Percentiles rank a stretch among this genome's conserved stretches.
Evolutionary conservation across 352 stramenopile genomes (phyloP).

Genomic region (Achlya hypogyna): DNA sequence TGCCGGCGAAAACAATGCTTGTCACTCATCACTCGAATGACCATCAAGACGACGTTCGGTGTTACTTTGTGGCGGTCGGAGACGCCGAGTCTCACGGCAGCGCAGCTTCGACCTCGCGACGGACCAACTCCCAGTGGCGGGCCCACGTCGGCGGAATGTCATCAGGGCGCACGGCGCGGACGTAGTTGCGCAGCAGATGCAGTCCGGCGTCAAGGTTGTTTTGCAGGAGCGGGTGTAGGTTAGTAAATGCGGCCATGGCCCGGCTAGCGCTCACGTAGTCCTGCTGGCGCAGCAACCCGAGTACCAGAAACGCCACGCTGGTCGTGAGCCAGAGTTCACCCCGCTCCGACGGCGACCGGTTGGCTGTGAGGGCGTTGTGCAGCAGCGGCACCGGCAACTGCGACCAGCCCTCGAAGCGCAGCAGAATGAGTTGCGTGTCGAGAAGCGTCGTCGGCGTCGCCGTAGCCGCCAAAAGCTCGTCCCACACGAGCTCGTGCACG

Average conservation of each 20-base stretch:
- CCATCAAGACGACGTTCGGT: no score
- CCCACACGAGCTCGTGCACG: background rate
- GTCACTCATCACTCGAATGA: no score
- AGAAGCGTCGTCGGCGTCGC: background rate
- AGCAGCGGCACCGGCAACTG: background rate
- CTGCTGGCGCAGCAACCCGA: background rate
- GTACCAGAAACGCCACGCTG: background rate
- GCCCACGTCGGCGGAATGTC: background rate
- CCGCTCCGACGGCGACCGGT: background rate
- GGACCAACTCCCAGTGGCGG: background rate
- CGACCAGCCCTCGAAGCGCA: background rate
- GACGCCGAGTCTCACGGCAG: no score
- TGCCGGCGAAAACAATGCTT: no score
- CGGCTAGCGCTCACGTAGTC: background rate
- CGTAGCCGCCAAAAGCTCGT: background rate
- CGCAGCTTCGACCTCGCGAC: background rate
- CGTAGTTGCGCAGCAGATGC: background rate
- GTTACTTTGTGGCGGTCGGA: no score
- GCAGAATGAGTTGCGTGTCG: background rate
- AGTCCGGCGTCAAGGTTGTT: background rate
- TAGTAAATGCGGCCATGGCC: background rate
- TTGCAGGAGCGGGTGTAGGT: background rate
- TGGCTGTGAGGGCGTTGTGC: background rate
- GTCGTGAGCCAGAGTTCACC: background rate
- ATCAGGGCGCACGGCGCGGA: background rate